A percentile compares a stretch with the other conserved stretches of the same genome.
phyloP scores from a whole-genome alignment of 2,329 filamentous ascomycete genomes.

The Botrytis pseudocinerea region DNA sequence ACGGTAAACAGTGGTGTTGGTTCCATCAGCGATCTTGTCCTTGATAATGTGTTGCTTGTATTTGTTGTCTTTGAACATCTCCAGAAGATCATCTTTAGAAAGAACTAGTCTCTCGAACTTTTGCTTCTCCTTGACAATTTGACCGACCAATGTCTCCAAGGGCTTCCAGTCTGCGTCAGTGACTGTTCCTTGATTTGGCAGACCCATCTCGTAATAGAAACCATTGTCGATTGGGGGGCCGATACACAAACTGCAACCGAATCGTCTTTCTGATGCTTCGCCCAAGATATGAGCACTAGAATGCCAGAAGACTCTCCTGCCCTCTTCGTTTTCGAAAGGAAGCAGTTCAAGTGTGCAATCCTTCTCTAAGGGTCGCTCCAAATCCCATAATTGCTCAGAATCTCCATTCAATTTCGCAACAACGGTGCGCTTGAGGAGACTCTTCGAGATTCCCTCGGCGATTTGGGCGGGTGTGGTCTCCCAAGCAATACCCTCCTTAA shows the following conservation, averaged over 20 bases:
- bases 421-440: conserved; percentile 79
- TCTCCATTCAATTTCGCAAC: conserved; percentile 81
- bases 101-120: conserved; percentile 87
- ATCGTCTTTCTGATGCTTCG: conserved; percentile 87
- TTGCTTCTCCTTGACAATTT: conserved; percentile 95
- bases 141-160: conserved; percentile 75
- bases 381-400: conserved; percentile 76
- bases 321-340: conserved; percentile 70
- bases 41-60: conserved; percentile 99
- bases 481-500: conserved; percentile 77
- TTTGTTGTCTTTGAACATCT: conserved; percentile 98
- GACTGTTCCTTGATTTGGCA: conserved; percentile 69
- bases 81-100: conserved; percentile 85
- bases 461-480: conserved; percentile 85
- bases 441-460: conserved; percentile 79
- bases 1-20: conserved; percentile 86
- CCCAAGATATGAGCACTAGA: conserved; percentile 95
- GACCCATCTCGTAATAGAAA: conserved; percentile 97
- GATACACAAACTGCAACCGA: conserved; percentile 89
- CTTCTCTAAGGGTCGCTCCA: conserved; percentile 85
- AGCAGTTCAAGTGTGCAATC: conserved; percentile 83
- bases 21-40: conserved; percentile 85
- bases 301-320: conserved; percentile 97
- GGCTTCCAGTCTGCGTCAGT: conserved; percentile 79
- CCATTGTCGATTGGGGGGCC: conserved; percentile 89